These are phyloP conservation scores for Apiospora aurea DNA, from an alignment of 2,329 filamentous ascomycete species.

Conservation along the genomic window DNA sequence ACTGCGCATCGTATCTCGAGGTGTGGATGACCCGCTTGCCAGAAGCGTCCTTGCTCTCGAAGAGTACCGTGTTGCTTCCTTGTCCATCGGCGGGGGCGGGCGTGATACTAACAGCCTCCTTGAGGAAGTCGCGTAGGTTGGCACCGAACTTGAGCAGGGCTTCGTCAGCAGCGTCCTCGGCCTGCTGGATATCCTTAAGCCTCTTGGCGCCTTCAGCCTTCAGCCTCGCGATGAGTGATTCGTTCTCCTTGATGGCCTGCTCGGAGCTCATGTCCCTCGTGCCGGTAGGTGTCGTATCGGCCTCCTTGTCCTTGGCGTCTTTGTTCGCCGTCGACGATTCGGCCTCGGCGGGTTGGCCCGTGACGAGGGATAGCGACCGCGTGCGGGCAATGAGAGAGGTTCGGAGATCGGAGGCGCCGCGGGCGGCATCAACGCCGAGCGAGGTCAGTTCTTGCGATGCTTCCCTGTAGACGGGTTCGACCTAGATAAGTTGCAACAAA, in stretches of 20 bases:
- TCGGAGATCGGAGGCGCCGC: conserved; percentile 76
- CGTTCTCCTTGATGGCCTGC: conserved; percentile 55
- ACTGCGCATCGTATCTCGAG: conserved; percentile 91
- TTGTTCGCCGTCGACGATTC: conserved; percentile 36
- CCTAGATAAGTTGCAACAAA: conserved; percentile 53
- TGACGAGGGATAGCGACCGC: conserved; percentile 72
- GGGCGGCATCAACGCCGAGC: conserved; percentile 81
- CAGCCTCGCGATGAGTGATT: conserved; percentile 78
- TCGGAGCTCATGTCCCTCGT: conserved; percentile 48
- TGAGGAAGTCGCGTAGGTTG: conserved; percentile 87
- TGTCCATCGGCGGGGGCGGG: conserved; percentile 61
- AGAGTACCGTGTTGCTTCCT: conserved; percentile 72
- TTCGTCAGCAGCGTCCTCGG: conserved; percentile 96
- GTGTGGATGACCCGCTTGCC: conserved; percentile 95
- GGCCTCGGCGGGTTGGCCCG: conserved; percentile 40
- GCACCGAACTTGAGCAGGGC: conserved; percentile 90
- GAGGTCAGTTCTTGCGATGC: conserved; percentile 84
- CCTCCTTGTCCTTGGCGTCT: conserved; percentile 47
- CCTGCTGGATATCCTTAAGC: conserved; percentile 86
- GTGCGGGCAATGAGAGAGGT: conserved; percentile 75
- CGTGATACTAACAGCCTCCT: conserved; percentile 87
- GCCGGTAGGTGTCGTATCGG: conserved; percentile 54
- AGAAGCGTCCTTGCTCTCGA: conserved; percentile 90
- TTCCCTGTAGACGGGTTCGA: conserved; percentile 83
- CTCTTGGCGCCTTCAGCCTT: conserved; percentile 80